phyloP scores from a whole-genome alignment of 2,329 filamentous ascomycete genomes.

The Hymenoscyphus repandus region DNA sequence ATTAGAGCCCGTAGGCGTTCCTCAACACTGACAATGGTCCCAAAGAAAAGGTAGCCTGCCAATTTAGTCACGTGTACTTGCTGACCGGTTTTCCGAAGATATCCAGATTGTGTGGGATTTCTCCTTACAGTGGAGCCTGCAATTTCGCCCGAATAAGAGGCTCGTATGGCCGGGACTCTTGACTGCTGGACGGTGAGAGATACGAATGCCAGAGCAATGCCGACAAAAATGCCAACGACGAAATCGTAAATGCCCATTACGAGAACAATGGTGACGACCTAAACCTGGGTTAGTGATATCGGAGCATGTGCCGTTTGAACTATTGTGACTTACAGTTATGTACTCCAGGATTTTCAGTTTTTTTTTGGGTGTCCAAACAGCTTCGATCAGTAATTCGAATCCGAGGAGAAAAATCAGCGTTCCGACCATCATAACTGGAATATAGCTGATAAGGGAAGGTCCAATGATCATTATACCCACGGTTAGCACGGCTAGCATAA shows the following conservation, averaged over 20 bases:
- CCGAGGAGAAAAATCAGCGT: slow-evolving; percentile 92
- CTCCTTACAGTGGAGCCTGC: slow-evolving; percentile 89
- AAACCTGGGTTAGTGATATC: slow-evolving; percentile 12
- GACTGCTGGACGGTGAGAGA: slow-evolving; percentile 91
- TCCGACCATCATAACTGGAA: slow-evolving; percentile 95
- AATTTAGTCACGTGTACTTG: slow-evolving; percentile 92
- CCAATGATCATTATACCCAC: slow-evolving; percentile 79
- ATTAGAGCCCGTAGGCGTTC: slow-evolving; percentile 78
- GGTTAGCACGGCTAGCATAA: slow-evolving; percentile 77
- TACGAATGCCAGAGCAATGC: slow-evolving; percentile 85
- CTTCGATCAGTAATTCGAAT: slow-evolving; percentile 85
- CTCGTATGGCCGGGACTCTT: slow-evolving; percentile 79
- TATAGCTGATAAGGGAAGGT: slow-evolving; percentile 83
- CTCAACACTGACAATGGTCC: slow-evolving; percentile 93
- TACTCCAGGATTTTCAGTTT: slow-evolving; percentile 87
- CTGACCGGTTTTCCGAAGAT: slow-evolving; percentile 75
- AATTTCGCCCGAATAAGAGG: slow-evolving; percentile 83
- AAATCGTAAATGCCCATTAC: slow-evolving; percentile 98
- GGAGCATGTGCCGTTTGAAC: neutral
- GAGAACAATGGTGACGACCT: slow-evolving; percentile 80
- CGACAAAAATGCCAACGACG: slow-evolving; percentile 86
- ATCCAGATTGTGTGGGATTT: slow-evolving; percentile 83
- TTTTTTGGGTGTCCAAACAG: slow-evolving; percentile 80
- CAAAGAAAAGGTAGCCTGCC: slow-evolving; percentile 95
- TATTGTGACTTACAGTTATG: slow-evolving; percentile 56